Conservation (phyloP, 139 green algal genomes). For the Raphidocelis subcapitata region DNA sequence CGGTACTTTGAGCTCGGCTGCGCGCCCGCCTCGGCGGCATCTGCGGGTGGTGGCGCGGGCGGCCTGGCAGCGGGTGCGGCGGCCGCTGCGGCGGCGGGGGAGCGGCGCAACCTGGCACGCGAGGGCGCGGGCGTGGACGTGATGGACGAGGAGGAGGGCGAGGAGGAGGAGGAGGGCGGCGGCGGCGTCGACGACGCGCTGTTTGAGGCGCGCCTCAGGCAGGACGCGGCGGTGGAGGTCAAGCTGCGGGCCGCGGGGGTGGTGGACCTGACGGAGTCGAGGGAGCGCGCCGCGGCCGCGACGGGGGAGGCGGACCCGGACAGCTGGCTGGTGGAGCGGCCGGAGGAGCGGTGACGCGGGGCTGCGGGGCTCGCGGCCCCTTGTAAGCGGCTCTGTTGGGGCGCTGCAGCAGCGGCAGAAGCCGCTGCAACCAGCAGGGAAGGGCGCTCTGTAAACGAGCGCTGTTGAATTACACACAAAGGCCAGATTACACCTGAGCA, state of each 20-base stretch:
- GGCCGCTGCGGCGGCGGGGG: background rate
- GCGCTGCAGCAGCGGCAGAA: background rate
- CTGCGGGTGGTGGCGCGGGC: background rate
- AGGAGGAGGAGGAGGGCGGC: background rate
- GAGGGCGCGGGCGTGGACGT: background rate
- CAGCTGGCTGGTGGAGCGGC: no score
- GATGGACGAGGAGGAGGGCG: background rate
- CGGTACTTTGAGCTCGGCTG: slow-evolving; percentile 15
- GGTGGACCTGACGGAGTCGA: no score
- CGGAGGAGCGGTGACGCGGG: no score
- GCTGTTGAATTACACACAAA: no score
- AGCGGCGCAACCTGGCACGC: background rate
- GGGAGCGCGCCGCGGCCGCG: no score
- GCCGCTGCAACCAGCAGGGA: no score
- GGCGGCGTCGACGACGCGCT: background rate
- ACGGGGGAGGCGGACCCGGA: no score
- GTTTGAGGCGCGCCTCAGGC: background rate
- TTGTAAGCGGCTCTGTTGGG: no score
- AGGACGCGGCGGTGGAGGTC: background rate
- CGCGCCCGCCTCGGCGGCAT: background rate
- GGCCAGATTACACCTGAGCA: no score
- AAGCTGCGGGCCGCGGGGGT: background rate
- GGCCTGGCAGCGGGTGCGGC: background rate
- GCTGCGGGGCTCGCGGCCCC: no score
- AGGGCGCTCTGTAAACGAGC: no score